Evolutionary conservation across 1,284 basidiomycete genomes (phyloP), one percentile per base, ranked within the genome.

Genomic region (Microbotryum scabiosae): DNA sequence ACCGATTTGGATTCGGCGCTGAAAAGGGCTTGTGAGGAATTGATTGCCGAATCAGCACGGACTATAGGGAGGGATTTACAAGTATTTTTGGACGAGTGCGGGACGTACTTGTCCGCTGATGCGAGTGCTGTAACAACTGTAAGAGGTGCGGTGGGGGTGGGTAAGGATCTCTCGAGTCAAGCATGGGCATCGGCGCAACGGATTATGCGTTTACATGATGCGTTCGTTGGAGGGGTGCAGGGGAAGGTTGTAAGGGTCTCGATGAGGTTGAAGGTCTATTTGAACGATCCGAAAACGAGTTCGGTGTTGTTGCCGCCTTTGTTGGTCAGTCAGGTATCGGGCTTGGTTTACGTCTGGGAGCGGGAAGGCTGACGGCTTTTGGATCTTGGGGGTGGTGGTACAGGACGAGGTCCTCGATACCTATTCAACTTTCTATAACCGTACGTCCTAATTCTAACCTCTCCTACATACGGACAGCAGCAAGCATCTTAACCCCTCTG

Each of bases 1-100:
- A 64, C 51, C 18, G 85, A 85, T 62, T 85, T 94, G 62, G 91
- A 94, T 74, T 80, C 85, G 57, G 86, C 87, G 51, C 81, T 94
- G 49, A 87, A 88, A 71, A 79, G 79, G 30, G 84, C 84, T 0
- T 94, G 90, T 76, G 89, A 92, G 76, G 82, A 83, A 45, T 80
- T 90, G 49, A 93, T 96, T 63, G 74, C 79, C 3, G 76, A 81
- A n/a, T 84, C 83, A 63, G 79, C 83, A 2, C 75, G 78, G 44
- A 73, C 77, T 0, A 79, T 79, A 1, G 75, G 77, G 25, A 76
- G 77, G 12, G 80, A 84, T 1, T 73, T 90, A 8, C 81, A 79
- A 45, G 69, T 76, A 21, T 90, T 87, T 81, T 75, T 83, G 2
- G 80, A 82, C 48, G 77, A 78, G 49, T 80, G 82, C 49, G 72